Evolutionary conservation across 2,329 filamentous ascomycete species (phyloP).

Genomic region (Paecilomyces variotii): DNA sequence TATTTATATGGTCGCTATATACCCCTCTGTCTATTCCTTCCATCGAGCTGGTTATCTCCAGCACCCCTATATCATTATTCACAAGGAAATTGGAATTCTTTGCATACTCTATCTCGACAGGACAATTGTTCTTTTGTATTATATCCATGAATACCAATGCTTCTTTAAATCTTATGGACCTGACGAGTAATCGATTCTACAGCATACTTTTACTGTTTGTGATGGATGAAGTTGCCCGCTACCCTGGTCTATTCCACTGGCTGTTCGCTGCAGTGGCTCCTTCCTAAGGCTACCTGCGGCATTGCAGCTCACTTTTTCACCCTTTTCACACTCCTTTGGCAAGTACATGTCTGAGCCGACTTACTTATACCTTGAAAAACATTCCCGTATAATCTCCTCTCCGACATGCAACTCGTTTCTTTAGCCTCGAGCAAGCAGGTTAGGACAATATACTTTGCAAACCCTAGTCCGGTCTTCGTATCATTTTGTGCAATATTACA

Average conservation of each 20-base stretch:
- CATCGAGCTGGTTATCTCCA: not conserved
- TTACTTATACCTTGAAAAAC: not conserved
- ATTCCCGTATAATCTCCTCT: not conserved
- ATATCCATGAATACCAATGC: not conserved
- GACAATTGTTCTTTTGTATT: not conserved
- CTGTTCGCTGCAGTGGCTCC: not conserved
- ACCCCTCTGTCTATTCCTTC: not conserved
- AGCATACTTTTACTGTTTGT: too few relatives aligned
- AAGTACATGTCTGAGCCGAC: not conserved
- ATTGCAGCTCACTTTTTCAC: not conserved
- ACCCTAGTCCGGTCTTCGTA: not conserved
- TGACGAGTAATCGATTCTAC: too few relatives aligned
- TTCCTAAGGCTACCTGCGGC: not conserved
- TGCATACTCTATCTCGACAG: not conserved
- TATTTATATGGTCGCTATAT: not conserved
- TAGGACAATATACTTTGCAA: not conserved
- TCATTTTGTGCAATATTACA: not conserved
- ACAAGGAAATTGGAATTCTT: not conserved
- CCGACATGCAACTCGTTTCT: not conserved
- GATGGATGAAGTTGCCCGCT: too few relatives aligned
- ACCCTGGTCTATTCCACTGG: not conserved
- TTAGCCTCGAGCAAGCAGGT: not conserved
- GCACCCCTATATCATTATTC: not conserved
- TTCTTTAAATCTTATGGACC: too few relatives aligned
- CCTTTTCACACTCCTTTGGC: not conserved